phyloP scores from a whole-genome alignment of 768 basidiomycete species.

The Amanita exitialis region DNA sequence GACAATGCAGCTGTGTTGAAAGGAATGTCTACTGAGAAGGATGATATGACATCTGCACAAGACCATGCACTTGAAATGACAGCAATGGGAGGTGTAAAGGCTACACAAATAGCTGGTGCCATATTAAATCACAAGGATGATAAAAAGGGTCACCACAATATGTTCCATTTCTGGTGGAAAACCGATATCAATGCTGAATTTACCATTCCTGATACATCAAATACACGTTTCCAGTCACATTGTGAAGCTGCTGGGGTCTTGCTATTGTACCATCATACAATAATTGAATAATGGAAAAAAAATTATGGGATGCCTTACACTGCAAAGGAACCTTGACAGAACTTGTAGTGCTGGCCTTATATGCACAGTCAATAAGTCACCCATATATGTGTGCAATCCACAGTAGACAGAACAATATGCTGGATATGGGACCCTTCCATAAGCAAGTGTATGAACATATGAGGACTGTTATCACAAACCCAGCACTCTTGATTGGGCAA shows the following conservation, averaged over 20 bases:
- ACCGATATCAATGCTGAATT: too few species aligned
- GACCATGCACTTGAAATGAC: slow-evolving; percentile 1
- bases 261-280: too few species aligned
- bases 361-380: background rate
- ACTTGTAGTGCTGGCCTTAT: background rate
- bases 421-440: background rate
- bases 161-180: slow-evolving; percentile 6
- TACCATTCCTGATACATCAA: too few species aligned
- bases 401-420: background rate
- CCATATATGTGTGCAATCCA: background rate
- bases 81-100: slow-evolving; percentile 13
- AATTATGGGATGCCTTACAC: too few species aligned
- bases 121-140: slow-evolving; percentile 22
- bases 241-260: too few species aligned
- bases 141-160: slow-evolving; percentile 18
- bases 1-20: too few species aligned
- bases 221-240: too few species aligned
- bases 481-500: background rate
- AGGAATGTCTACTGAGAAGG: background rate
- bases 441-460: background rate
- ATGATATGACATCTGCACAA: background rate
- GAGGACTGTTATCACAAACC: background rate
- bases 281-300: too few species aligned
- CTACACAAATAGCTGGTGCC: slow-evolving; percentile 8
- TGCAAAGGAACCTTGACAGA: background rate